phyloP scores from a whole-genome alignment of 352 stramenopile genomes.

The Halophytophthora polymorphica region DNA sequence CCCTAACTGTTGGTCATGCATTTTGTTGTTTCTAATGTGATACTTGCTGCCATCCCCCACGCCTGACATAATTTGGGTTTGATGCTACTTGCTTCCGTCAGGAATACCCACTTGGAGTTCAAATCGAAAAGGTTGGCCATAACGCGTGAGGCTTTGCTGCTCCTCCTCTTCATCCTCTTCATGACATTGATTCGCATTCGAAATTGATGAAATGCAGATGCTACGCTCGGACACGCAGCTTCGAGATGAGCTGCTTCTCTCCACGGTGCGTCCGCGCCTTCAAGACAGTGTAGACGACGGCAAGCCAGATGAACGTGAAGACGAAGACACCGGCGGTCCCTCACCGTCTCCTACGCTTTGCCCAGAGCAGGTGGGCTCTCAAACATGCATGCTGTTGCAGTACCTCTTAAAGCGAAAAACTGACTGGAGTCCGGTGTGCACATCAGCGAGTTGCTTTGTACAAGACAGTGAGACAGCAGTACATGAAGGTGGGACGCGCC shows the following conservation, averaged over 20 bases:
- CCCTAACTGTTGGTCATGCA: slow-evolving; percentile 16
- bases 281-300: background rate
- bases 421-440: slow-evolving; percentile 1
- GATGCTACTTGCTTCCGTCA: background rate
- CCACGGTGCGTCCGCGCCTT: slow-evolving; percentile 8
- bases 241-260: slow-evolving; percentile 39
- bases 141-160: background rate
- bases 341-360: slow-evolving; percentile 5
- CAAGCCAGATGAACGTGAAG: slow-evolving; percentile 2
- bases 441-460: slow-evolving; percentile 46
- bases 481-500: slow-evolving; percentile 55
- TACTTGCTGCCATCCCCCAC: background rate
- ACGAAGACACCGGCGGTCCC: slow-evolving; percentile 3
- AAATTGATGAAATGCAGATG: slow-evolving; percentile 8
- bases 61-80: background rate
- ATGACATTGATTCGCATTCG: background rate
- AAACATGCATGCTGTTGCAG: too few species aligned
- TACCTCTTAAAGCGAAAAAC: background rate
- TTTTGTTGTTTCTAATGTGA: background rate
- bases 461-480: slow-evolving; percentile 46
- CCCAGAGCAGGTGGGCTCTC: slow-evolving; percentile 16
- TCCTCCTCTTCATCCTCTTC: background rate
- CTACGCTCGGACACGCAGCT: slow-evolving; percentile 33
- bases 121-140: slow-evolving; percentile 35
- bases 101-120: slow-evolving; percentile 24